phyloP scores from a whole-genome alignment of 164 flowering plant species.

The Vitis rotundifolia region DNA sequence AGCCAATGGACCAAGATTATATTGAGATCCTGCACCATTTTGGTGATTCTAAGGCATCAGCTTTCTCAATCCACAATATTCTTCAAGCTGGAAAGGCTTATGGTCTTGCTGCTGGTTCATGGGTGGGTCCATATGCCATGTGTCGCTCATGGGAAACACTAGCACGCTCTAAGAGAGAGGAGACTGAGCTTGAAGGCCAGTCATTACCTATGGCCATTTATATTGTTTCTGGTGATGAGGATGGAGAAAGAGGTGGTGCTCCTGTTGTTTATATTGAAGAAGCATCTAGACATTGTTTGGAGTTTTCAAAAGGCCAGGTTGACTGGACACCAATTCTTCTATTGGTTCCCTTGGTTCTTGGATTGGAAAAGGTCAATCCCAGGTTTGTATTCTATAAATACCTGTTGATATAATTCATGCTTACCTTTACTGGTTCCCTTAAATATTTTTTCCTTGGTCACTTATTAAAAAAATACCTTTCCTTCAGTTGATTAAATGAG shows the following conservation, averaged over 20 bases:
- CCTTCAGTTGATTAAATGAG: too few relatives aligned
- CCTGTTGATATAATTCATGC: not conserved
- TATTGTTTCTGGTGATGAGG: slow-evolving; percentile 96
- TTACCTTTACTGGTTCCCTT: not conserved
- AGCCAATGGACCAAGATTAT: slow-evolving; percentile 68
- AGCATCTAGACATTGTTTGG: slow-evolving; percentile 57
- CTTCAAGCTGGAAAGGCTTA: slow-evolving; percentile 76
- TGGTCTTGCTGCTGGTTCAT: slow-evolving; percentile 91
- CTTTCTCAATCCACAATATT: slow-evolving; percentile 90
- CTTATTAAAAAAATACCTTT: not conserved
- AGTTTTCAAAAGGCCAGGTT: slow-evolving; percentile 55
- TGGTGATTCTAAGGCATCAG: slow-evolving; percentile 77
- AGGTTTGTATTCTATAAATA: slow-evolving; percentile 47
- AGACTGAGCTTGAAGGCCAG: slow-evolving; percentile 22
- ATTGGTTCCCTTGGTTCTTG: slow-evolving; percentile 95
- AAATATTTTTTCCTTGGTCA: not conserved
- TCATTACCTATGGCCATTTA: slow-evolving; percentile 76
- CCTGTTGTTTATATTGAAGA: slow-evolving; percentile 84
- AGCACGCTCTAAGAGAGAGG: slow-evolving; percentile 43
- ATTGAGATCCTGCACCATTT: slow-evolving; percentile 71
- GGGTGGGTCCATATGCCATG: slow-evolving; percentile 98
- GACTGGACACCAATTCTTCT: slow-evolving; percentile 81
- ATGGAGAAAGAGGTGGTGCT: slow-evolving; percentile 98
- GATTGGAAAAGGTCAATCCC: slow-evolving; percentile 90
- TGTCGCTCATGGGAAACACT: slow-evolving; percentile 94